phyloP scores from a whole-genome alignment of 2,329 filamentous ascomycete genomes.

The Colletotrichum sp. region DNA sequence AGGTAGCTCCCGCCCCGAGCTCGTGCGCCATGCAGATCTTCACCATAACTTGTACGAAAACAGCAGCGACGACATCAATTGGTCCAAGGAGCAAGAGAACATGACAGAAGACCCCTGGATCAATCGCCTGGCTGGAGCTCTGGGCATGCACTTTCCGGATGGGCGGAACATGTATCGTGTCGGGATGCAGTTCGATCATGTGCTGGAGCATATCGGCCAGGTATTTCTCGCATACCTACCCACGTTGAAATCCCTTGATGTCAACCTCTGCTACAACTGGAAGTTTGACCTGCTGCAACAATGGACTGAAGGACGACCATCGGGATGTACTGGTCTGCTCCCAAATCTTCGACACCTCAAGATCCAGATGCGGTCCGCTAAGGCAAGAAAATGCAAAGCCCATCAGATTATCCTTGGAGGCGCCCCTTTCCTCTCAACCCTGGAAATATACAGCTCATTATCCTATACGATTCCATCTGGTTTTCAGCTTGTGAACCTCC shows the following conservation, averaged over 20 bases:
- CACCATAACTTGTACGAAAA: background rate
- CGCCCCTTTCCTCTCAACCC: background rate
- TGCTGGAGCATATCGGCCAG: background rate
- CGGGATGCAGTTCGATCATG: background rate
- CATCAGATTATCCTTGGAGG: background rate
- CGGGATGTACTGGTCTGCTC: background rate
- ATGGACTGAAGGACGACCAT: background rate
- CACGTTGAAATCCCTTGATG: background rate
- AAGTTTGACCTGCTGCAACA: background rate
- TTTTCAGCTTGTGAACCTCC: background rate
- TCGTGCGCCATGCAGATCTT: background rate
- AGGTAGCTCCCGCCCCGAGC: background rate
- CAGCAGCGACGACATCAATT: background rate
- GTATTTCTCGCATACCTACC: background rate
- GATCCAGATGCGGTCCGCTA: background rate
- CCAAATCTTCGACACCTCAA: background rate
- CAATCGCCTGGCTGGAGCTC: background rate
- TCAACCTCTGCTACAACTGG: background rate
- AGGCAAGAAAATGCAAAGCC: background rate
- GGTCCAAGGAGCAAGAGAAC: background rate
- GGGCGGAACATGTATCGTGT: background rate
- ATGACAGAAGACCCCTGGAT: background rate
- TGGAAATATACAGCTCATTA: background rate
- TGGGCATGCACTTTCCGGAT: background rate
- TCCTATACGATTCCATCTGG: background rate